Conservation (phyloP, 2,329 filamentous ascomycete species). For the Fusarium gaditjirri region DNA sequence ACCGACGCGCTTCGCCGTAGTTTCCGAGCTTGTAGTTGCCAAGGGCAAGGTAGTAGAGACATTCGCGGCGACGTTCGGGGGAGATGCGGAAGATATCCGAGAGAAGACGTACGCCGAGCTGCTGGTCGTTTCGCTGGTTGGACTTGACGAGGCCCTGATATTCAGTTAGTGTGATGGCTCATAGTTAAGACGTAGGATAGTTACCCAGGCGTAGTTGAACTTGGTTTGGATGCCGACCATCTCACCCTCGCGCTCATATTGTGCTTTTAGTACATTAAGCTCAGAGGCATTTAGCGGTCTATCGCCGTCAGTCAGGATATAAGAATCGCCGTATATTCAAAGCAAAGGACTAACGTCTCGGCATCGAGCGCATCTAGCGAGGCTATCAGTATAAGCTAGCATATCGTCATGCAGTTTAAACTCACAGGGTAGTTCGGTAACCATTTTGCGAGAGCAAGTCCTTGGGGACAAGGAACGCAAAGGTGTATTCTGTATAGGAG, state of each 20-base stretch:
- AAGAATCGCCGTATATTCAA: not conserved
- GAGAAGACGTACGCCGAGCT: slow-evolving; percentile 91
- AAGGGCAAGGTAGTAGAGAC: slow-evolving; percentile 96
- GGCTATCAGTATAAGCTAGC: slow-evolving; percentile 18
- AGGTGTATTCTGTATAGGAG: not conserved
- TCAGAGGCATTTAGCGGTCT: slow-evolving; percentile 92
- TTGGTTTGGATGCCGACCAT: slow-evolving; percentile 98
- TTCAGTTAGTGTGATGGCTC: slow-evolving; percentile 1
- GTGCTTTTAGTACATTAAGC: slow-evolving; percentile 88
- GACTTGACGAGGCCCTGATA: slow-evolving; percentile 90
- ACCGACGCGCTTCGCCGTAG: slow-evolving; percentile 92
- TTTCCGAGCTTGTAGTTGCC: slow-evolving; percentile 99
- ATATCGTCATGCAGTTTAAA: slow-evolving; percentile 23
- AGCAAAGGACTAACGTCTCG: slow-evolving; percentile 75
- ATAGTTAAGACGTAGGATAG: not conserved
- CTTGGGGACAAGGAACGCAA: not conserved
- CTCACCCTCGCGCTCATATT: slow-evolving; percentile 97
- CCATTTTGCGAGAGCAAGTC: slow-evolving; percentile 51
- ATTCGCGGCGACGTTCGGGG: slow-evolving; percentile 94
- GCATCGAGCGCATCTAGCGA: slow-evolving; percentile 91
- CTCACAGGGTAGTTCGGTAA: slow-evolving; percentile 62
- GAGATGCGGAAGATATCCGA: slow-evolving; percentile 96
- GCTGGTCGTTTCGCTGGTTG: slow-evolving; percentile 82
- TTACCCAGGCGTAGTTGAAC: slow-evolving; percentile 99
- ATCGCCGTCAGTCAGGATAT: slow-evolving; percentile 27